Conservation (phyloP, 495 filamentous ascomycete genomes). For the Penicillium paxilli region DNA sequence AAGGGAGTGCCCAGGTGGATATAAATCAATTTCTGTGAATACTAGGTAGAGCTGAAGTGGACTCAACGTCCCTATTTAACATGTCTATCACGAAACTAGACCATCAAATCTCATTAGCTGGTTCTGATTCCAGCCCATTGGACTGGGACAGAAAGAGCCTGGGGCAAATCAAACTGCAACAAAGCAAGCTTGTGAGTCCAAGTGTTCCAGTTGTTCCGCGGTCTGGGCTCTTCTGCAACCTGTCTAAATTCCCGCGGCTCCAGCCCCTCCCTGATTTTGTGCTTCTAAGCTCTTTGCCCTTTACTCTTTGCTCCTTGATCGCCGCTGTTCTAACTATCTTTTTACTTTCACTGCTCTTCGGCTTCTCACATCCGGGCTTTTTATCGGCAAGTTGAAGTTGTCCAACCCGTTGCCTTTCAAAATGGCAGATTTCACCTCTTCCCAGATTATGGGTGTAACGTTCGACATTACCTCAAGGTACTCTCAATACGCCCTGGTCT, state of each 20-base stretch:
- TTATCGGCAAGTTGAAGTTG: not conserved
- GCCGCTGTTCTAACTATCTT: not conserved
- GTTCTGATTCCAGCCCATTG: not conserved
- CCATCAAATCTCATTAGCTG: not conserved
- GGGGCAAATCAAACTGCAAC: not conserved
- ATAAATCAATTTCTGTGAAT: too few species aligned
- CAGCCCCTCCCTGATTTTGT: not conserved
- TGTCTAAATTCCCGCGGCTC: not conserved
- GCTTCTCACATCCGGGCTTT: not conserved
- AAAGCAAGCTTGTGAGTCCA: not conserved
- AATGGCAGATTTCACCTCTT: constrained; percentile 3
- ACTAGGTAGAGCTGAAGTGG: not conserved
- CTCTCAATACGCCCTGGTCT: not conserved
- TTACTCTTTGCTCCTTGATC: not conserved
- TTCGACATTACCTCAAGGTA: constrained; percentile 8
- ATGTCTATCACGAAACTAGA: not conserved
- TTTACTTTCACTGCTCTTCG: not conserved
- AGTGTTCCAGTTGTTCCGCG: not conserved
- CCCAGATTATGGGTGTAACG: constrained; percentile 4
- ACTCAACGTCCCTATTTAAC: not conserved
- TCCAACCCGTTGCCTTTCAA: not conserved
- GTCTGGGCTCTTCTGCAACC: not conserved
- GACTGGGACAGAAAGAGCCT: not conserved
- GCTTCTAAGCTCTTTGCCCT: not conserved
- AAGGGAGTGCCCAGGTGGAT: too few species aligned